phyloP scores from a whole-genome alignment of 2,329 filamentous ascomycete genomes.

The Aspergillus unguis region DNA sequence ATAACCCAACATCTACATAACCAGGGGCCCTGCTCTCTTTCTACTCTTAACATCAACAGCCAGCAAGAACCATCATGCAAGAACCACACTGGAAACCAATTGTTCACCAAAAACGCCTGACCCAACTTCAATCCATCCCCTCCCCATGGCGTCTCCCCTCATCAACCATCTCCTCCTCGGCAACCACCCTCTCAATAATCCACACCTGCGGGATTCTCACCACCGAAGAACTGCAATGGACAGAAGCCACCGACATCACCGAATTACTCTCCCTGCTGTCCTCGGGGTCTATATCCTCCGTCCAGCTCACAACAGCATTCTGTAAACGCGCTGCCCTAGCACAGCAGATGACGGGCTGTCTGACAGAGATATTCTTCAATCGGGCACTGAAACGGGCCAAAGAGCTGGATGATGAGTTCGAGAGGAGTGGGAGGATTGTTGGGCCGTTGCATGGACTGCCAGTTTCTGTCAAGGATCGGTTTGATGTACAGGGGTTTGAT shows the following conservation, averaged over 20 bases:
- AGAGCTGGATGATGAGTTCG: conserved; percentile 50
- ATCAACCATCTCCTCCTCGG: conserved; percentile 1
- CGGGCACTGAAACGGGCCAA: conserved; percentile 50
- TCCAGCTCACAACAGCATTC: conserved; percentile 20
- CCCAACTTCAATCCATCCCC: conserved; percentile 22
- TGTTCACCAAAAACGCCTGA: conserved; percentile 19
- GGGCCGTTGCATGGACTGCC: conserved; percentile 64
- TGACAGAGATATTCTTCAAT: conserved; percentile 48
- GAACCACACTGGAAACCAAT: conserved; percentile 20
- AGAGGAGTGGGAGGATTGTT: conserved; percentile 45
- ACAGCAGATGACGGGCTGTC: conserved; percentile 20
- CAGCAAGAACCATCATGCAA: neutral
- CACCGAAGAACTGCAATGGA: conserved; percentile 21
- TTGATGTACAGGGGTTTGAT: conserved; percentile 46
- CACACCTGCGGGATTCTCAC: conserved; percentile 20
- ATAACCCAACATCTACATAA: neutral
- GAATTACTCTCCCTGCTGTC: conserved; percentile 17
- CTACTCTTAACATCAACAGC: neutral
- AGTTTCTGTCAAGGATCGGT: conserved; percentile 66
- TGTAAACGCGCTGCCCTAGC: conserved; percentile 21
- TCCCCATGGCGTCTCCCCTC: conserved; percentile 21
- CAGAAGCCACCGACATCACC: conserved; percentile 19
- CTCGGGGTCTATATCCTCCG: conserved; percentile 7
- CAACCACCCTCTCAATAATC: conserved; percentile 19
- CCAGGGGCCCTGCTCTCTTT: neutral